Evolutionary conservation across 441 rosid genomes (phyloP), one percentile per base, ranked within the genome.

Genomic region (Pelargonium myrrhifolium): DNA sequence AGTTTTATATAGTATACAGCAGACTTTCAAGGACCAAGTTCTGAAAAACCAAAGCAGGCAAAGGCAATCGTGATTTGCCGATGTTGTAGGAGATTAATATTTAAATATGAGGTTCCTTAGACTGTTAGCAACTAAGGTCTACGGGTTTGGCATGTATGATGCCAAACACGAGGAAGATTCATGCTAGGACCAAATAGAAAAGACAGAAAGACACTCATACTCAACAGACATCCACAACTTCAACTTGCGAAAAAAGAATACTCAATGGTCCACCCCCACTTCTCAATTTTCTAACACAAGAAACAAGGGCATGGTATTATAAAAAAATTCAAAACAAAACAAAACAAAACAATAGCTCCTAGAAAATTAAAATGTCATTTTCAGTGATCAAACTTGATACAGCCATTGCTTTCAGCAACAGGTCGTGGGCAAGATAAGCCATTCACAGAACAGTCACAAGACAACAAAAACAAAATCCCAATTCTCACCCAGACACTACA

Each of bases 151-250:
- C 72, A 68, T 40, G 67, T 56, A 67, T 66, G 79, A 72, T 66
- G 81, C 84, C 82, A 78, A 73, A 66, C 68, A 71, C 71, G 72
- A 64, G 70, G 81, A 83, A 82, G 80, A 79, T 80, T 80, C 78
- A 76, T 67, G 64, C 70, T 22, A 75, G 61, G 75, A 79, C 73
- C 82, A 77, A 82, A 74, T 4, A 77, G 76, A 84, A 79, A 79
- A 69, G 84, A 81, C 83, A 78, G 78, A 55, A 68, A 76, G 22
- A 59, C 66, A 74, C 80, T 45, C 79, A 76, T 35, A 55, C 70
- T 69, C 58, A 63, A 76, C 73, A 71, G 74, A 68, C 76, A 71
- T 74, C 78, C 83, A 84, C 77, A 72, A 70, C 64, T 68, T 58
- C 87, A 83, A 83, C 84, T 84, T 78, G 89, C 82, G 65, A 53